Evolutionary conservation across 169 alveolate genomes (phyloP).

Genomic region (Eimeria tenella): DNA sequence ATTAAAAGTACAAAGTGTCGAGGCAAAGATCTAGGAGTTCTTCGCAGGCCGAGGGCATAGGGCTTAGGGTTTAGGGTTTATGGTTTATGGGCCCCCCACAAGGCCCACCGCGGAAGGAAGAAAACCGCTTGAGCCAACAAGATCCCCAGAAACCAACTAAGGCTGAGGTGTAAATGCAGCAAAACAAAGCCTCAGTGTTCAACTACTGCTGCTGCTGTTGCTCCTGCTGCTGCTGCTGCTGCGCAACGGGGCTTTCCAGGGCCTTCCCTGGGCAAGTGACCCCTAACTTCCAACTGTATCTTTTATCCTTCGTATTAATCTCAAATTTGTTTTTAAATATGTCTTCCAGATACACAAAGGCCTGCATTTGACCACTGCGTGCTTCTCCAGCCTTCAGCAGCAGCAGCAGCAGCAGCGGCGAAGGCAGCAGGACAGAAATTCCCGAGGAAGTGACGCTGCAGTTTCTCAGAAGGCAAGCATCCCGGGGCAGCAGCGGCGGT

Average conservation of each 20-base stretch:
- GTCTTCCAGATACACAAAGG: no score
- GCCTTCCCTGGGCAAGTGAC: no score
- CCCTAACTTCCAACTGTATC: no score
- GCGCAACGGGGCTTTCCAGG: no score
- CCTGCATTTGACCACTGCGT: no score
- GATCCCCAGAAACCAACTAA: background rate
- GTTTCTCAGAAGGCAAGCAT: no score
- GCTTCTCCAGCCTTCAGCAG: background rate
- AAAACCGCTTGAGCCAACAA: background rate
- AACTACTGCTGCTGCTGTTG: background rate
- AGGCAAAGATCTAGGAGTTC: background rate
- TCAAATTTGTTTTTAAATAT: no score
- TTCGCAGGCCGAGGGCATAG: background rate
- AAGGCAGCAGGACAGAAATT: background rate
- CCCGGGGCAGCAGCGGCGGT: no score
- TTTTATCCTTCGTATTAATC: no score
- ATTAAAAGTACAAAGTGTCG: background rate
- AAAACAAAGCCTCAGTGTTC: background rate
- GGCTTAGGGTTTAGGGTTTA: constrained; percentile 42
- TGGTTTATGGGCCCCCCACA: background rate
- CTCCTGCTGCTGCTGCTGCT: background rate
- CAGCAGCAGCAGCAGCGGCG: background rate
- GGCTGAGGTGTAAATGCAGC: background rate
- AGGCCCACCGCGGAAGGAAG: background rate
- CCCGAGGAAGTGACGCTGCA: no score